Evolutionary conservation across 2,329 filamentous ascomycete species (phyloP).

Genomic region (Apiospora phragmitis): DNA sequence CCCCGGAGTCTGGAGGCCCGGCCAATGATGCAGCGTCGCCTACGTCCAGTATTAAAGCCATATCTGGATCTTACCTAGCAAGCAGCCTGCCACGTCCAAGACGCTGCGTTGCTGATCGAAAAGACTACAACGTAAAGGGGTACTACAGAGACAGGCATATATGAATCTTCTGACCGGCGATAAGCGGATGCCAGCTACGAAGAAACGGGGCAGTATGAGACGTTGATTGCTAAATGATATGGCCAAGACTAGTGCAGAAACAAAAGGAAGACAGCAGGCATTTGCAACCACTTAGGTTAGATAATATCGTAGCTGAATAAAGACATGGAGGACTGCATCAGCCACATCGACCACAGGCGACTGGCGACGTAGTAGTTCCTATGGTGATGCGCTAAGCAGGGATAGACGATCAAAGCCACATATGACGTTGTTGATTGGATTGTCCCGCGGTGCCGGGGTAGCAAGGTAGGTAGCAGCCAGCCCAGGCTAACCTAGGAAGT

Average conservation of each 20-base stretch:
- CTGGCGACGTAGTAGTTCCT: not conserved
- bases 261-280: not conserved
- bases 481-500: not conserved
- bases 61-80: not conserved
- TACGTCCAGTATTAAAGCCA: not conserved
- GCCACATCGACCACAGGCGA: not conserved
- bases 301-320: not conserved
- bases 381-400: not conserved
- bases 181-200: not conserved
- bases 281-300: not conserved
- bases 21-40: not conserved
- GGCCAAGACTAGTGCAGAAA: not conserved
- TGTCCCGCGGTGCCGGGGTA: slow-evolving; percentile 7
- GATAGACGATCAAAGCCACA: slow-evolving; percentile 12
- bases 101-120: not conserved
- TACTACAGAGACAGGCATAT: not conserved
- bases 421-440: slow-evolving; percentile 20
- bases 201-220: not conserved
- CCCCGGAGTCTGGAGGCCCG: not conserved
- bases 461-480: slow-evolving; percentile 5
- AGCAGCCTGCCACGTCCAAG: not conserved
- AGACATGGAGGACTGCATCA: not conserved
- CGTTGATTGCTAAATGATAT: not conserved
- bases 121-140: not conserved
- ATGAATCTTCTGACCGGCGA: not conserved